Evolutionary conservation across 2,329 filamentous ascomycete species (phyloP).

Genomic region (Colletotrichum horii): DNA sequence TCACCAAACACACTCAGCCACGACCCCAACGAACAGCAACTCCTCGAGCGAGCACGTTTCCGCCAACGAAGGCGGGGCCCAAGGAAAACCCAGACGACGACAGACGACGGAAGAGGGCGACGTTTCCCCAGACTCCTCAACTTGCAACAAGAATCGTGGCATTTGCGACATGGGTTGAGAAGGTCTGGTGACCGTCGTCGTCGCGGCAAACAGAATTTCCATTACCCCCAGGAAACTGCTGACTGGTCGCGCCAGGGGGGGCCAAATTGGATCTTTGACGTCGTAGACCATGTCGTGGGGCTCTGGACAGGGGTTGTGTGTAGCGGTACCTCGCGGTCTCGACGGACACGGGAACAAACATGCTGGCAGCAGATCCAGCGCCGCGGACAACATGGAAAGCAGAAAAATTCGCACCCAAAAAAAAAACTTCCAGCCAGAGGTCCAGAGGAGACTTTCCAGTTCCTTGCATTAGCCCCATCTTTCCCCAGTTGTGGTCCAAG

Average conservation of each 20-base stretch:
- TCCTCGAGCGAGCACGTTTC: constrained; percentile 3
- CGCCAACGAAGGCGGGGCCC: neutral
- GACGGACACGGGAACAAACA: neutral
- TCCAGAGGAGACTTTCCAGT: neutral
- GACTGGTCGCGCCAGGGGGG: constrained; percentile 7
- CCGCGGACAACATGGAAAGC: neutral
- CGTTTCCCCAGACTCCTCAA: neutral
- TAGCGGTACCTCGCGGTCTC: neutral
- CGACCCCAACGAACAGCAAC: neutral
- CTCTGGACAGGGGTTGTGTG: neutral
- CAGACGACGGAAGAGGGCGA: neutral
- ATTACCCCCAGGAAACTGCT: constrained; percentile 22
- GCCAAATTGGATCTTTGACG: constrained; percentile 5
- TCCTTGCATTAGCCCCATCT: constrained; percentile 21
- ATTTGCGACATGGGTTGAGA: neutral
- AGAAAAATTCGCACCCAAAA: neutral
- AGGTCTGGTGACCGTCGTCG: constrained; percentile 14
- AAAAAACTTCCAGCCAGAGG: neutral
- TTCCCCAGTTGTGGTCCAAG: constrained; percentile 1
- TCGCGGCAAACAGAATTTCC: constrained; percentile 11
- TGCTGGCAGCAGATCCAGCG: constrained; percentile 4
- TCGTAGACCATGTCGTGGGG: neutral
- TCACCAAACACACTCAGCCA: neutral
- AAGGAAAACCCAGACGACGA: neutral
- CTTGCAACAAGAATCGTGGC: constrained; percentile 5